A percentile compares a stretch with the other conserved stretches of the same genome.
Evolutionary conservation across 2,329 filamentous ascomycete species (phyloP).

Genomic region (Diaporthe sp.): DNA sequence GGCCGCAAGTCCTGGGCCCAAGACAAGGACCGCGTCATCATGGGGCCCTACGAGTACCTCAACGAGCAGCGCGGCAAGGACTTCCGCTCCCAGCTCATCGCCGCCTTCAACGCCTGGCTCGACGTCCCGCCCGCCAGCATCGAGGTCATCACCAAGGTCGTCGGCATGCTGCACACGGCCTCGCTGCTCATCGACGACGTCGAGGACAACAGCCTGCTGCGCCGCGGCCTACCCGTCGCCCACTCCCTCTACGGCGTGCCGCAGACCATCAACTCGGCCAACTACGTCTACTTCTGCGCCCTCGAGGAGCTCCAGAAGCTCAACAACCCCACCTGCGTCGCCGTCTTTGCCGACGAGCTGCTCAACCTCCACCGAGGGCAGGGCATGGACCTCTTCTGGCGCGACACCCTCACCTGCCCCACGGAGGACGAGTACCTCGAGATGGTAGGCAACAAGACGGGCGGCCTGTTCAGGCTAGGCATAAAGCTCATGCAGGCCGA

Average conservation of each 20-base stretch:
- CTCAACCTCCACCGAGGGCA: constrained; percentile 87
- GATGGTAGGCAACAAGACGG: constrained; percentile 93
- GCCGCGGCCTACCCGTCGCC: constrained; percentile 83
- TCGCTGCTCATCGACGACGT: constrained; percentile 89
- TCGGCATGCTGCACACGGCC: constrained; percentile 88
- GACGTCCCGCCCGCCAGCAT: constrained; percentile 77
- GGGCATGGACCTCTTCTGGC: constrained; percentile 93
- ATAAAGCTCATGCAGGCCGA: constrained; percentile 91
- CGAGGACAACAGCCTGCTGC: constrained; percentile 75
- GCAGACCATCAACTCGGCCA: constrained; percentile 91
- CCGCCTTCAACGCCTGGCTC: constrained; percentile 84
- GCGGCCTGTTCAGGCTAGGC: constrained; percentile 84
- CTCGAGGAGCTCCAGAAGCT: constrained; percentile 80
- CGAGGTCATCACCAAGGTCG: constrained; percentile 79
- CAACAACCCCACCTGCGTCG: constrained; percentile 71
- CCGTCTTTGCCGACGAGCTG: constrained; percentile 84
- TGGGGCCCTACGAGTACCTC: constrained; percentile 85
- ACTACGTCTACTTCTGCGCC: constrained; percentile 88
- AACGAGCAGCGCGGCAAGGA: constrained; percentile 85
- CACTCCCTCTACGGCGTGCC: constrained; percentile 87
- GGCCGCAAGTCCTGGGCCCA: constrained; percentile 70
- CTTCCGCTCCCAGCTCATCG: constrained; percentile 82
- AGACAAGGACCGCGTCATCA: constrained; percentile 81
- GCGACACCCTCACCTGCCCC: constrained; percentile 84
- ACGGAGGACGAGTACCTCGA: constrained; percentile 92